Conservation (phyloP, 1,284 basidiomycete species). For the Trametes hirsuta region DNA sequence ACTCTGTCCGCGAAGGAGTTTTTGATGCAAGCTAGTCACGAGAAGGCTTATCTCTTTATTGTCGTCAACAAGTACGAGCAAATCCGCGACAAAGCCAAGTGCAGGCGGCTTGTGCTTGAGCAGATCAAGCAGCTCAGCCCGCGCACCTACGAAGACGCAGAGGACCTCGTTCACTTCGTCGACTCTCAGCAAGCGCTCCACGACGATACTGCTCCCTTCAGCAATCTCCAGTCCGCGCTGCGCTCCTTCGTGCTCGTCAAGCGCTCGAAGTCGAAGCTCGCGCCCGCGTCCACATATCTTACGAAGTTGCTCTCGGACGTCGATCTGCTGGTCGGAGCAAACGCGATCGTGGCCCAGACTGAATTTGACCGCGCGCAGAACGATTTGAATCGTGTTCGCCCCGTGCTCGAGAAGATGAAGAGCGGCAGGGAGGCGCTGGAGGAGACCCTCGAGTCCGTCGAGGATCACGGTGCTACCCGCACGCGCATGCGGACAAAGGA, state of each 20-base stretch:
- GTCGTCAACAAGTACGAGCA: slow-evolving; percentile 99
- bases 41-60: slow-evolving; percentile 98
- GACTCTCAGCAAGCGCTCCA: slow-evolving; percentile 80
- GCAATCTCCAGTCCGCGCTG: slow-evolving; percentile 88
- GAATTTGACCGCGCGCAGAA: slow-evolving; percentile 80
- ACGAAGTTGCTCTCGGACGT: slow-evolving; percentile 89
- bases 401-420: slow-evolving; percentile 89
- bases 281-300: slow-evolving; percentile 94
- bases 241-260: slow-evolving; percentile 96
- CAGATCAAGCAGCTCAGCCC: slow-evolving; percentile 95
- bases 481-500: slow-evolving; percentile 61
- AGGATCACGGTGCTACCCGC: slow-evolving; percentile 72
- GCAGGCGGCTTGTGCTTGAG: slow-evolving; percentile 87
- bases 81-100: slow-evolving; percentile 95
- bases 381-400: slow-evolving; percentile 75
- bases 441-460: slow-evolving; percentile 76
- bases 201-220: slow-evolving; percentile 73
- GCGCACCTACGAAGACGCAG: slow-evolving; percentile 87
- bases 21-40: slow-evolving; percentile 90
- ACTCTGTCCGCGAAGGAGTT: slow-evolving; percentile 97
- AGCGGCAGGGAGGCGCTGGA: slow-evolving; percentile 76
- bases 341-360: slow-evolving; percentile 81
- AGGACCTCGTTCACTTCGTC: slow-evolving; percentile 98
- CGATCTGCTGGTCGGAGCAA: slow-evolving; percentile 85
- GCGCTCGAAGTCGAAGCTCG: slow-evolving; percentile 93